Evolutionary conservation across 495 filamentous ascomycete species (phyloP).

Genomic region (Trichocladium antarcticum): DNA sequence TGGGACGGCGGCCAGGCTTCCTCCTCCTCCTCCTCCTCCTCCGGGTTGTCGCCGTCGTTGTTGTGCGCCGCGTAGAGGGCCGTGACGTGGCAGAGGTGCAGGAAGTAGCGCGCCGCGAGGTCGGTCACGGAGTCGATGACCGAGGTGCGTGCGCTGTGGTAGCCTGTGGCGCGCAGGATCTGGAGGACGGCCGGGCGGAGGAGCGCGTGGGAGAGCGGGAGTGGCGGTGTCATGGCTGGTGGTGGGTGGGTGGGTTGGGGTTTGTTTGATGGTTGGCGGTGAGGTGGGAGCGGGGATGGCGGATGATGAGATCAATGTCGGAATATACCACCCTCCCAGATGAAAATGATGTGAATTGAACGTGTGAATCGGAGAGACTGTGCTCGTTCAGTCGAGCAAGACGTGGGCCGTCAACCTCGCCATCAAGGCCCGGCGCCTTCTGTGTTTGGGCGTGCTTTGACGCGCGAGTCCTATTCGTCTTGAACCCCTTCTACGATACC

Average conservation of each 20-base stretch:
- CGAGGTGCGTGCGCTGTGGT: constrained; percentile 59
- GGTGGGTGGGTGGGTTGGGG: background rate
- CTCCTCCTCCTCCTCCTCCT: constrained; percentile 23
- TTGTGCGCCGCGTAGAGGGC: constrained; percentile 46
- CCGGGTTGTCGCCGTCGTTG: constrained; percentile 24
- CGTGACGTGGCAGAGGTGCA: constrained; percentile 53
- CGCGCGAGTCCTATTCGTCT: too few relatives aligned
- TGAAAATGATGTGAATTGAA: too few relatives aligned
- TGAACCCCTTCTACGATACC: too few relatives aligned
- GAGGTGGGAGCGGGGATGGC: background rate
- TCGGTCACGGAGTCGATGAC: constrained; percentile 72
- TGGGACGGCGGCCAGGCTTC: constrained; percentile 41
- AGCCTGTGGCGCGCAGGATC: constrained; percentile 78
- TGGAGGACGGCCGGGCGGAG: constrained; percentile 73
- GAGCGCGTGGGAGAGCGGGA: constrained; percentile 57
- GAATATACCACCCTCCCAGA: too few relatives aligned
- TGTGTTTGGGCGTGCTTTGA: too few relatives aligned
- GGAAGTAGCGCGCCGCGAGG: constrained; percentile 61
- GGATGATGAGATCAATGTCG: too few relatives aligned
- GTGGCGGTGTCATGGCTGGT: constrained; percentile 31
- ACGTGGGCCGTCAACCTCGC: too few relatives aligned
- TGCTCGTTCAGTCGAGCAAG: too few relatives aligned
- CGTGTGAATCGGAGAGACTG: too few relatives aligned
- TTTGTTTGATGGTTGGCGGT: background rate
- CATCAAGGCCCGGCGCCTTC: too few relatives aligned